Base-by-base conservation (phyloP, 2,329 filamentous ascomycete genomes). In the Aspergillus neotritici region DNA sequence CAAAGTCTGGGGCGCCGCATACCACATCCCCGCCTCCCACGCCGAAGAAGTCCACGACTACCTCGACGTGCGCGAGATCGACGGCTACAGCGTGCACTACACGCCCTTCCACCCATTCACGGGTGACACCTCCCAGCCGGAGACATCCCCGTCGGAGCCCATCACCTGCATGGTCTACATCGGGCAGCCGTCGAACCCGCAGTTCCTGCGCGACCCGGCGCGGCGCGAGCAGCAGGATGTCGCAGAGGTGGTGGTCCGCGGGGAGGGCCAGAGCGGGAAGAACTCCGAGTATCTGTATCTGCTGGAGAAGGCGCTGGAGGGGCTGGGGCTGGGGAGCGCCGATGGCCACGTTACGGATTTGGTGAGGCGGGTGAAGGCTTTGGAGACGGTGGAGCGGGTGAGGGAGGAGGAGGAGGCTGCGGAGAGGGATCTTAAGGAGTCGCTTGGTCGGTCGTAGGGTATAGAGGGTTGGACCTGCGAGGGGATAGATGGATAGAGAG, bases 31-130 rank as follows among this genome's bases (percentile, higher is more conserved):
- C 21, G 67, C 82, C 5, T 73, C 79, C 2, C 78, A 82, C 53
- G 88, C 94, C 15, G 76, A 81, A 47, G 84, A 91, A 69, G 91
- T 96, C 4, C 84, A 87, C 54, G 78, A 83, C 46, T 96, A 96
- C 64, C 86, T 98, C 37, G 90, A 97, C 66, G 91, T 96, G 52
- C 84, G 93, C 35, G 93, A 98, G 68, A 95, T 97, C 62, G 95
- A 97, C 69, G 93, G 93, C 17, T 98, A 98, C 69, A 87, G 83
- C 41, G 94, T 95, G 53, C 90, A 96, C 67, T 87, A 89, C 66
- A 87, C 89, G 21, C 81, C 85, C 0, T 96, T 97, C 65, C 75
- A 90, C 56, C 82, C 84, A 5, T 74, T 78, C 4, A 51, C 65
- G 10, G 31, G 51, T 38, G 46, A 36, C 25, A 44, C 38, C 9